These are phyloP conservation scores for Phytophthora megakarya DNA, from an alignment of 352 stramenopile genomes.

Conservation along the genomic window DNA sequence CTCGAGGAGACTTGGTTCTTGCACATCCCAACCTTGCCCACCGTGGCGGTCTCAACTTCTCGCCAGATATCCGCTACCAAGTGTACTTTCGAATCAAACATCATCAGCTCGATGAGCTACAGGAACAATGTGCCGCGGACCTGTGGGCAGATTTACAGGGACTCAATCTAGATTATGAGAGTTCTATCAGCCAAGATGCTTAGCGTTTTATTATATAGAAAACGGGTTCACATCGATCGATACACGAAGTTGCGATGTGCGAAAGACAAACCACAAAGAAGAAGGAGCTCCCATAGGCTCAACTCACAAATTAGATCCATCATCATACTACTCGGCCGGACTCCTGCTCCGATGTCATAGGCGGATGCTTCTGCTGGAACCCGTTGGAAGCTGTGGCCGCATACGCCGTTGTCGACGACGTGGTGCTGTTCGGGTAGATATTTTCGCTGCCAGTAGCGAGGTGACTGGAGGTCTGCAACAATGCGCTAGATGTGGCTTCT, in stretches of 20 bases:
- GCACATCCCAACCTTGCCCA: slow-evolving; percentile 78
- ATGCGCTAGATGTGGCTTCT: slow-evolving; percentile 13
- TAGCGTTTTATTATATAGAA: slow-evolving; percentile 41
- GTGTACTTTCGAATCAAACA: slow-evolving; percentile 88
- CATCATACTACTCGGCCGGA: slow-evolving; percentile 59
- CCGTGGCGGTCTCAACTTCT: slow-evolving; percentile 82
- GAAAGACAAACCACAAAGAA: slow-evolving; percentile 27
- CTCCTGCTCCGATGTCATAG: slow-evolving; percentile 32
- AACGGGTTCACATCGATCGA: slow-evolving; percentile 17
- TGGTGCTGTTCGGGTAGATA: slow-evolving; percentile 48
- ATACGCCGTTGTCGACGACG: slow-evolving; percentile 27
- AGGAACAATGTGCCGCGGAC: slow-evolving; percentile 30
- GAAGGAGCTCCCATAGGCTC: slow-evolving; percentile 13
- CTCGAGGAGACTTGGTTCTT: slow-evolving; percentile 68
- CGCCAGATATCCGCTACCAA: slow-evolving; percentile 80
- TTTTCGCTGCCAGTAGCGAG: slow-evolving; percentile 41
- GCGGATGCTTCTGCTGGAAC: slow-evolving; percentile 26
- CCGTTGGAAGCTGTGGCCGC: slow-evolving; percentile 19
- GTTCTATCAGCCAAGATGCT: slow-evolving; percentile 31
- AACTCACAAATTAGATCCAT: slow-evolving; percentile 33
- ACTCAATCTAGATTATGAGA: slow-evolving; percentile 30
- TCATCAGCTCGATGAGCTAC: slow-evolving; percentile 45
- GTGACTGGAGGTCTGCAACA: slow-evolving; percentile 24
- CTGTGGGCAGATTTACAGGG: slow-evolving; percentile 67
- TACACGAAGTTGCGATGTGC: slow-evolving; percentile 22